These are phyloP conservation scores for Solanum lignicaule DNA, from an alignment of 257 asterid genomes.

Conservation along the genomic window DNA sequence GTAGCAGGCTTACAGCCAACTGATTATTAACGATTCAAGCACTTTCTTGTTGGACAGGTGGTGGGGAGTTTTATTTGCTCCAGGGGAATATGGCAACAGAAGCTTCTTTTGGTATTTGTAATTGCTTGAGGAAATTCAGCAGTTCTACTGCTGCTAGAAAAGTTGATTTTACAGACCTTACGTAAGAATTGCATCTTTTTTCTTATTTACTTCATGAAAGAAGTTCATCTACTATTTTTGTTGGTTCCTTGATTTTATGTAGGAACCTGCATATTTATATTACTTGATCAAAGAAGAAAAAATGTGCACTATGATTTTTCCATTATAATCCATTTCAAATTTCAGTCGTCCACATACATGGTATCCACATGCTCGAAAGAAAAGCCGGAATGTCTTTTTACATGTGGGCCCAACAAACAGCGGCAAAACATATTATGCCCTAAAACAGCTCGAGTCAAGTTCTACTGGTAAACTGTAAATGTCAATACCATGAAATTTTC, in stretches of 20 bases:
- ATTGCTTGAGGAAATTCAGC: conserved; percentile 37
- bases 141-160: conserved; percentile 26
- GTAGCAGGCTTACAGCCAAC: neutral
- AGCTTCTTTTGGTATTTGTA: conserved; percentile 16
- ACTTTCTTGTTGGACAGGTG: conserved; percentile 29
- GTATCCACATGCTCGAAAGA: conserved; percentile 84
- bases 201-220: neutral
- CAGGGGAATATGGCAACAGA: conserved; percentile 21
- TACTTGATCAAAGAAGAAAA: neutral
- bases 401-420: conserved; percentile 99
- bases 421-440: conserved; percentile 85
- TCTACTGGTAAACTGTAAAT: conserved; percentile 47
- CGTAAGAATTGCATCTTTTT: conserved; percentile 34
- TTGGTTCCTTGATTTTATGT: neutral
- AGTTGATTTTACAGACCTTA: conserved; percentile 80
- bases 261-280: neutral
- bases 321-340: neutral
- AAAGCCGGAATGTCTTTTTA: conserved; percentile 52
- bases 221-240: neutral
- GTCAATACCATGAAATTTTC: neutral
- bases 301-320: neutral
- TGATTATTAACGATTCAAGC: conserved; percentile 2
- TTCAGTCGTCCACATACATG: conserved; percentile 79
- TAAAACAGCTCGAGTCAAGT: conserved; percentile 68
- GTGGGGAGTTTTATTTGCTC: conserved; percentile 17